Evolutionary conservation across 176 grass and related monocot genomes (phyloP).

Genomic region (Thalia dealbata): DNA sequence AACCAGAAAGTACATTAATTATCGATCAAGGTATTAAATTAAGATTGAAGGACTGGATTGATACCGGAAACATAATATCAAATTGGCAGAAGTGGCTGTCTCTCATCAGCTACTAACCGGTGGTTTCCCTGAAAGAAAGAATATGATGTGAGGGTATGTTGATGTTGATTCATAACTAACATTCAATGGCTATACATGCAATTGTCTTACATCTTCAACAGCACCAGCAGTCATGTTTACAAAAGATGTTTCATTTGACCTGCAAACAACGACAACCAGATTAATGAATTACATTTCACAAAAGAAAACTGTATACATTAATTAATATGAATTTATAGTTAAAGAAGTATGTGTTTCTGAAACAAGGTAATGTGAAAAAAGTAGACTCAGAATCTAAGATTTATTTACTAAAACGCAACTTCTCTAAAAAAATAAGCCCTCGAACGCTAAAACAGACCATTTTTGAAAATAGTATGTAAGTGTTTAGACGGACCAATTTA

Average conservation of each 20-base stretch:
- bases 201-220: slow-evolving; percentile 49
- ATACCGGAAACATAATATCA: slow-evolving; percentile 43
- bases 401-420: neutral
- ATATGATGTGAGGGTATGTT: neutral
- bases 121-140: slow-evolving; percentile 58
- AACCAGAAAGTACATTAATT: neutral
- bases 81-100: slow-evolving; percentile 65
- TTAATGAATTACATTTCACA: no score
- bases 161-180: neutral
- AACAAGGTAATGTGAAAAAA: neutral
- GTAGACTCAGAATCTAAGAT: neutral
- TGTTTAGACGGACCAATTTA: neutral
- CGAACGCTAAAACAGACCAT: neutral
- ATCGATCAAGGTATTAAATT: neutral
- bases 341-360: neutral
- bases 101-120: slow-evolving; percentile 42
- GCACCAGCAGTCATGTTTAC: slow-evolving; percentile 90
- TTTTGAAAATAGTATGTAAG: neutral
- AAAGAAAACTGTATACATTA: no score
- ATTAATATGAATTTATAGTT: no score
- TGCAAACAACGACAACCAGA: slow-evolving; percentile 26
- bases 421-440: neutral
- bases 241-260: slow-evolving; percentile 62
- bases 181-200: slow-evolving; percentile 18
- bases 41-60: neutral